Conservation (phyloP, 139 green algal genomes). For the Gonium pectorale region DNA sequence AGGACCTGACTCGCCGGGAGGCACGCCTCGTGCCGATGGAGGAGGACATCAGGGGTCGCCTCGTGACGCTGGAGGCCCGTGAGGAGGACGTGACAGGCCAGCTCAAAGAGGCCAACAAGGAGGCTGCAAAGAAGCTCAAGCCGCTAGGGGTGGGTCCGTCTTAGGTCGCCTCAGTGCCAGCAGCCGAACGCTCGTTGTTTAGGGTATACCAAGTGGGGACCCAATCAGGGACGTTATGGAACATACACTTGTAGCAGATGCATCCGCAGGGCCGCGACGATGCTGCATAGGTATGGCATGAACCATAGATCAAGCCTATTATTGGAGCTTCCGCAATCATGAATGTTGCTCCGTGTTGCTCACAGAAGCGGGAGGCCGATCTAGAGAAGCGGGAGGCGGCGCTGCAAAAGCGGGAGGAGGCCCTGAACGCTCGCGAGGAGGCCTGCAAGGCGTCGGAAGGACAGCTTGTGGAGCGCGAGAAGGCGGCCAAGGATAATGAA, state of each 20-base stretch:
- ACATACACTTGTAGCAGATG: too few relatives aligned
- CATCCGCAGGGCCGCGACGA: too few relatives aligned
- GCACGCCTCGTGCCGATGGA: slow-evolving; percentile 10
- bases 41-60: not conserved
- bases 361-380: not conserved
- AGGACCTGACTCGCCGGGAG: not conserved
- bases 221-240: too few relatives aligned
- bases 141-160: not conserved
- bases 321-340: too few relatives aligned
- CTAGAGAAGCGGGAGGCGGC: slow-evolving; percentile 6
- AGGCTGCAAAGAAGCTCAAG: slow-evolving; percentile 29
- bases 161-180: too few relatives aligned
- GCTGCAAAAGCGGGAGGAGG: slow-evolving; percentile 3
- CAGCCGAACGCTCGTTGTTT: too few relatives aligned
- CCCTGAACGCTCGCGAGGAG: not conserved
- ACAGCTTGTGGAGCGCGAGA: not conserved
- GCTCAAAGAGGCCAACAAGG: slow-evolving; percentile 9
- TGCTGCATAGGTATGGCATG: too few relatives aligned
- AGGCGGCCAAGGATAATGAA: not conserved
- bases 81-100: not conserved
- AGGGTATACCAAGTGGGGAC: too few relatives aligned
- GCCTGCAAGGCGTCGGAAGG: too few relatives aligned
- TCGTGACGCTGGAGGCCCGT: slow-evolving; percentile 1
- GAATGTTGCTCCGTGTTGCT: too few relatives aligned
- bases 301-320: too few relatives aligned